Evolutionary conservation across 768 basidiomycete genomes (phyloP), one percentile per base, ranked within the genome.

Genomic region (Calocera cornea): DNA sequence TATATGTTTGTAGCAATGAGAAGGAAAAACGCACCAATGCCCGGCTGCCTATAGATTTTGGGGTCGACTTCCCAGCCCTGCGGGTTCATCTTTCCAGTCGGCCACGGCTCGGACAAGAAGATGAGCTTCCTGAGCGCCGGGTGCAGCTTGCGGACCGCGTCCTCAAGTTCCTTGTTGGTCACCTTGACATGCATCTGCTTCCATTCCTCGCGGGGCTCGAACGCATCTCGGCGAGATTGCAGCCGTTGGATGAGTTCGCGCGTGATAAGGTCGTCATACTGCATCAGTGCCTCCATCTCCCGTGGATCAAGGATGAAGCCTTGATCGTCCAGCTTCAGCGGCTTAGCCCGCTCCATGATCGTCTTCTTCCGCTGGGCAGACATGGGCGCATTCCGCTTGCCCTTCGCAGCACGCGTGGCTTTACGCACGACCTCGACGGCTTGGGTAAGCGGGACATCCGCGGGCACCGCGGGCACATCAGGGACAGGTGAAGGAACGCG

Each of bases 141-240:
- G 22, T 60, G 54, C 7, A 60, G 54, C 27, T 60, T 60, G 27
- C 54, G 24, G 31, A 60, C 54, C 2, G 54, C 54, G 16, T 2
- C 31, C 54, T 60, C 54, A 60, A 60, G 27, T 27, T 60, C 54
- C 31, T 60, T 60, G 31, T 60, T 60, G 14, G 54, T 29, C 27
- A 60, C 54, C 31, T 60, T 60, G 54, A 60, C 54, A 60, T 60
- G 54, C 54, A 60, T 60, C 54, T 60, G 11, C 54, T 60, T 11
- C 54, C 54, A 60, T 19, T 60, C 54, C 14, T 60, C 54, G 19
- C 54, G 54, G 14, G 10, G 7, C 19, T 60, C 54, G 54, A 60
- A 60, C 54, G 54, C 22, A 19, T 60, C 54, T 10, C 54, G 24
- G 22, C 54, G 54, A 2, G 54, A 60, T 27, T 60, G 54, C 14